phyloP scores from a whole-genome alignment of 352 stramenopile species.

The Globisporangium canariense region DNA sequence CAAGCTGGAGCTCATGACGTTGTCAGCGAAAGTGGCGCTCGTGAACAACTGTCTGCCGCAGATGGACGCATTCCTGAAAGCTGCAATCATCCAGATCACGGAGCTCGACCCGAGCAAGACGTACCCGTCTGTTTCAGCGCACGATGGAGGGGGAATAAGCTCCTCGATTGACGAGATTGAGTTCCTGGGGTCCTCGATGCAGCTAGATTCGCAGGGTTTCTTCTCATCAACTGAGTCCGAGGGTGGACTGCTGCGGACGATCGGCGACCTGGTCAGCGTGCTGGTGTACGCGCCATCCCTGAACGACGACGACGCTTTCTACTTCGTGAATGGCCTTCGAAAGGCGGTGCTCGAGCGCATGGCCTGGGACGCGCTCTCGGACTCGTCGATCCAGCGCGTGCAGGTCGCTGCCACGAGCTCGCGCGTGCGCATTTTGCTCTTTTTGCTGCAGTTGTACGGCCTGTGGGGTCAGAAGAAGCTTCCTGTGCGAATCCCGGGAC shows the following conservation, averaged over 20 bases:
- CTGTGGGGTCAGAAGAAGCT: slow-evolving; percentile 57
- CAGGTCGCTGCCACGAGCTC: slow-evolving; percentile 15
- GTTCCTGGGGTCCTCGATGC: neutral
- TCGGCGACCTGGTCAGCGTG: slow-evolving; percentile 54
- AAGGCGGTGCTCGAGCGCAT: slow-evolving; percentile 71
- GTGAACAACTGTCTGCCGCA: slow-evolving; percentile 77
- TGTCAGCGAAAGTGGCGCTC: slow-evolving; percentile 67
- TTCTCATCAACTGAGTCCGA: slow-evolving; percentile 1
- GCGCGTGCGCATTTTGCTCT: slow-evolving; percentile 39
- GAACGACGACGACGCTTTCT: slow-evolving; percentile 81
- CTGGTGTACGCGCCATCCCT: slow-evolving; percentile 76
- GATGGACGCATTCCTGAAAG: slow-evolving; percentile 84
- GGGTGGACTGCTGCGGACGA: slow-evolving; percentile 23
- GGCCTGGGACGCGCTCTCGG: slow-evolving; percentile 16
- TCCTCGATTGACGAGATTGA: slow-evolving; percentile 10
- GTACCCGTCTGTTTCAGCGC: neutral
- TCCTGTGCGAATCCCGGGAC: slow-evolving; percentile 29
- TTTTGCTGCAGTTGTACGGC: slow-evolving; percentile 50
- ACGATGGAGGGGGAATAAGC: neutral
- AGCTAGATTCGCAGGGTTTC: slow-evolving; percentile 1
- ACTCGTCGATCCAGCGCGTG: slow-evolving; percentile 5
- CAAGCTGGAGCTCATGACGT: slow-evolving; percentile 63
- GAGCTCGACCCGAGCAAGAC: slow-evolving; percentile 45
- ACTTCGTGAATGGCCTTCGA: slow-evolving; percentile 74
- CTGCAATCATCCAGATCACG: slow-evolving; percentile 68